Base-by-base conservation (phyloP, 257 asterid species). In the Ilex asprella region DNA sequence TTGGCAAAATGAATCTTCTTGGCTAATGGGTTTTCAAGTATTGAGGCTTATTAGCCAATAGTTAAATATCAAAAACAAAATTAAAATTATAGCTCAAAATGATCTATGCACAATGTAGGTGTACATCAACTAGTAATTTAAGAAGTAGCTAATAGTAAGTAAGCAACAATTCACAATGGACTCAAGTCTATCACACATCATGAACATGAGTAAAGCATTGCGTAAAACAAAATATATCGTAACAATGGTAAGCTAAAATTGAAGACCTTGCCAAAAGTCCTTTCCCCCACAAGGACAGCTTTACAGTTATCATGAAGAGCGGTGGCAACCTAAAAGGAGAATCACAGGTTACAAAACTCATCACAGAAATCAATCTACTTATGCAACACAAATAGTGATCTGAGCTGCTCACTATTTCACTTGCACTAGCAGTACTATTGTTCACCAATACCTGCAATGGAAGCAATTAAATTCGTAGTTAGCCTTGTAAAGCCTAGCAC, bases 271-370 rank as follows among this genome's bases (percentile, higher is more conserved):
- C 99, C 99, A 56, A 83, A 93, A 27, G 99, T 93, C 84, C 85
- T 85, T 53, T 93, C 97, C 60, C 99, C 99, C 57, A 89, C 99
- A 68, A 93, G 97, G 71, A 87, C 89, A 64, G 99, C 99, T 83
- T 81, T 82, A 64, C 99, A 93, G 78, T 93, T 93, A 78, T 93
- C 99, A 65, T 93, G 99, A 82, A 93, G 96, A 47, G 99, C 99
- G 54, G 97, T 89, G 64, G 96, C 99, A 65, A 93, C 99, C 99
- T 93, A 88, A 73, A 78, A 69, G 59, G 65, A 58, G 14, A 64
- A 75, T 65, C 61, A 55, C 12, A 39, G 12, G 31, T 72, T 30
- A 64, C 57, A 65, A 57, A 29, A 69, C 49, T 39, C 55, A 68
- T 62, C 12, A 55, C 15, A 4, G 10, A 59, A 67, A 49, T 64